These are phyloP conservation scores for Haematococcus lacustris DNA, from an alignment of 139 green algal species.

Conservation along the genomic window DNA sequence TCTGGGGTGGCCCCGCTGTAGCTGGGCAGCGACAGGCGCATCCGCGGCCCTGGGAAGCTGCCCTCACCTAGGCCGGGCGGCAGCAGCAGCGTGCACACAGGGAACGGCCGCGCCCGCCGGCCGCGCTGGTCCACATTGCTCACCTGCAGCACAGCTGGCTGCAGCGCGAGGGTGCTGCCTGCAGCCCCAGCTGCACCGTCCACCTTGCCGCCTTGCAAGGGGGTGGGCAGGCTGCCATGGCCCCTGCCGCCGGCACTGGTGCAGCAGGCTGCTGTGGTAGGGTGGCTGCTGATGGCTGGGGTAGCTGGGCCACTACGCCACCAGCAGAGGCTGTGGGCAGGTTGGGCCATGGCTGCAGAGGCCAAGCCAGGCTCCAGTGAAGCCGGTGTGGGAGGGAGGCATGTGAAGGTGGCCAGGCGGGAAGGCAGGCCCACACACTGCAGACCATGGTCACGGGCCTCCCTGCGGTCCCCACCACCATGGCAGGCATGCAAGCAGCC, in stretches of 20 bases:
- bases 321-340: no score
- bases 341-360: no score
- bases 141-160: neutral
- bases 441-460: slow-evolving; percentile 71
- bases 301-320: no score
- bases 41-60: slow-evolving; percentile 19
- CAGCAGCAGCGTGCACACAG: slow-evolving; percentile 54
- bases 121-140: neutral
- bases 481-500: neutral
- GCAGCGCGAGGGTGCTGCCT: no score
- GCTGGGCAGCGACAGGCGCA: slow-evolving; percentile 59
- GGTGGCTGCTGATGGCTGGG: no score
- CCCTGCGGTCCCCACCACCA: slow-evolving; percentile 32
- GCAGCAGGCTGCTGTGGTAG: no score
- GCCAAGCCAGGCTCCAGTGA: no score
- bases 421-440: slow-evolving; percentile 71
- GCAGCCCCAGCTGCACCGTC: no score
- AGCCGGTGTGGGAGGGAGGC: no score
- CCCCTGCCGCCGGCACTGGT: no score
- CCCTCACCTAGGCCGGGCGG: slow-evolving; percentile 9
- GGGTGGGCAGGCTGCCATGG: no score
- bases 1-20: slow-evolving; percentile 74
- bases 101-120: slow-evolving; percentile 15
- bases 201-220: no score
- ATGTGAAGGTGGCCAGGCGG: slow-evolving; percentile 63